These are phyloP conservation scores for Tilletia caries DNA, from an alignment of 1,284 basidiomycete genomes.

Conservation along the genomic window DNA sequence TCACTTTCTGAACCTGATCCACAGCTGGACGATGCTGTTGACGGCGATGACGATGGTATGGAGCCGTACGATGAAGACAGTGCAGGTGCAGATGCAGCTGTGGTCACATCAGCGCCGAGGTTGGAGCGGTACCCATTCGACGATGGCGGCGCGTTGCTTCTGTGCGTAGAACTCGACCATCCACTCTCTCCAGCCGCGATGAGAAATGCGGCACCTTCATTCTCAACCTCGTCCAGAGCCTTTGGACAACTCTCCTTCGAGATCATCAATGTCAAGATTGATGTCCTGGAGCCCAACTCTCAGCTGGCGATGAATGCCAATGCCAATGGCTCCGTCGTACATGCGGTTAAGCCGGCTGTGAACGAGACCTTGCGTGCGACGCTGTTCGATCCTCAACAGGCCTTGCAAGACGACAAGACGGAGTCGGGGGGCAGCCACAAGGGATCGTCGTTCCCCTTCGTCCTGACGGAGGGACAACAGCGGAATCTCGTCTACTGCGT, in stretches of 20 bases:
- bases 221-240: not conserved
- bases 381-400: constrained; percentile 12
- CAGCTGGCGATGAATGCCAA: not conserved
- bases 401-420: not conserved
- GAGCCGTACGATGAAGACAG: not conserved
- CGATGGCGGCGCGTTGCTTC: constrained; percentile 8
- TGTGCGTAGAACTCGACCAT: constrained; percentile 8
- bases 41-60: not conserved
- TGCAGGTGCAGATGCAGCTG: not conserved
- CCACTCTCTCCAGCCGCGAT: not conserved
- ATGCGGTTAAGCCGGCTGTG: not conserved
- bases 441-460: constrained; percentile 1
- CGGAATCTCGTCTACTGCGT: constrained; percentile 11
- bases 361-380: constrained; percentile 4
- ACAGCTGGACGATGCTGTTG: not conserved
- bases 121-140: constrained; percentile 1
- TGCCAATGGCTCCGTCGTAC: not conserved
- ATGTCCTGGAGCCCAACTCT: not conserved
- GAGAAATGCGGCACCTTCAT: too few species aligned
- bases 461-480: constrained; percentile 8
- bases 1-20: too few species aligned
- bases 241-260: not conserved
- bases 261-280: not conserved
- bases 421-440: not conserved
- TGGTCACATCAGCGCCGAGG: too few species aligned